Evolutionary conservation across 768 basidiomycete species (phyloP).

Genomic region (Tricholoma flavovirens): DNA sequence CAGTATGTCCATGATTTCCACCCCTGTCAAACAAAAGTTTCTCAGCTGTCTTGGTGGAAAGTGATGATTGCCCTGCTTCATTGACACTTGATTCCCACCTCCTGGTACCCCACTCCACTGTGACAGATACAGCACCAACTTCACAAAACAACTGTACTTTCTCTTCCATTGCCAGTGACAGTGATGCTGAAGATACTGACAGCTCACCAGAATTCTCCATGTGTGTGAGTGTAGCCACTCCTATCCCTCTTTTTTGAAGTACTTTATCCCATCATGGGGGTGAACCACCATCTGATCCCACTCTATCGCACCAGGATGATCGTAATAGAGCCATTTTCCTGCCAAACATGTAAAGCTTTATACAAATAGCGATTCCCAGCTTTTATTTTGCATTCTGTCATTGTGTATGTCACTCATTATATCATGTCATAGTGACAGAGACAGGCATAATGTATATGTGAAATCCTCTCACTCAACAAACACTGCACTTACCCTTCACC

Average conservation of each 20-base stretch:
- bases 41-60: too few relatives aligned
- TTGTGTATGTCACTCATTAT: conserved; percentile 40
- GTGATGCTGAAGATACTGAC: too few relatives aligned
- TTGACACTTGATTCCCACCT: too few relatives aligned
- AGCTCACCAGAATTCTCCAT: too few relatives aligned
- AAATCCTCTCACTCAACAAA: conserved; percentile 6
- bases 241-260: neutral
- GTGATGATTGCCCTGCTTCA: too few relatives aligned
- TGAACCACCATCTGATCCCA: neutral
- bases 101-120: too few relatives aligned
- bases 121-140: too few relatives aligned
- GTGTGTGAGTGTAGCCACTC: neutral
- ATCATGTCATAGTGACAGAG: conserved; percentile 47
- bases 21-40: too few relatives aligned
- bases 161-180: too few relatives aligned
- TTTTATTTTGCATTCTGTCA: conserved; percentile 43
- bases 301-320: conserved; percentile 8
- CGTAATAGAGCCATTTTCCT: neutral
- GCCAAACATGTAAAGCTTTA: conserved; percentile 21
- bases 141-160: too few relatives aligned
- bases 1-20: too few relatives aligned
- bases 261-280: neutral
- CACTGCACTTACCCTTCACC: neutral
- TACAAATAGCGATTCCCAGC: conserved; percentile 21
- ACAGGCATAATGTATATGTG: conserved; percentile 70